Conservation (phyloP, 2,329 filamentous ascomycete genomes). For the Ascosphaera apis region DNA sequence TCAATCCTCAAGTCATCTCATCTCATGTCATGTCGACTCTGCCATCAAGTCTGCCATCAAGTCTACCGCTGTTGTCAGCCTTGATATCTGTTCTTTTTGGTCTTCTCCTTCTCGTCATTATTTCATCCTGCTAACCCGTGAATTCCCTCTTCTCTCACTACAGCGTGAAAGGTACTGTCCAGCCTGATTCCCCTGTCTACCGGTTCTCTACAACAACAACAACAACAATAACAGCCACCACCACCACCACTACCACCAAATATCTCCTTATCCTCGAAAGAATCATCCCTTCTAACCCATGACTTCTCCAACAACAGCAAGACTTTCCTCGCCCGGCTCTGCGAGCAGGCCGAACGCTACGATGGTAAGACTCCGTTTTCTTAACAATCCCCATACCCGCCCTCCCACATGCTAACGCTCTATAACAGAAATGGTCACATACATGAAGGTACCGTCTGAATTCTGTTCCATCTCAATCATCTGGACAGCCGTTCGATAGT, state of each 20-base stretch:
- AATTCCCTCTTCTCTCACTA: conserved; percentile 13
- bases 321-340: conserved; percentile 98
- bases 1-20: too few relatives aligned
- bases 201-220: conserved; percentile 4
- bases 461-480: too few relatives aligned
- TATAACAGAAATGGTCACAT: conserved; percentile 69
- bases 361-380: conserved; percentile 41
- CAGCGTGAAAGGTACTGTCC: conserved; percentile 46
- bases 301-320: conserved; percentile 48
- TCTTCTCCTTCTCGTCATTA: conserved; percentile 4
- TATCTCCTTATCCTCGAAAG: conserved; percentile 19
- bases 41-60: conserved; percentile 13
- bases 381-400: neutral
- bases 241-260: neutral
- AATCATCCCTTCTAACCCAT: too few relatives aligned
- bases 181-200: conserved; percentile 9
- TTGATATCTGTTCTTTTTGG: conserved; percentile 8
- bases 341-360: conserved; percentile 99
- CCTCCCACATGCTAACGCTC: too few relatives aligned
- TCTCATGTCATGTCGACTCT: too few relatives aligned
- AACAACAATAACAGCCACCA: conserved; percentile 5
- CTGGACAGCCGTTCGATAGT: too few relatives aligned
- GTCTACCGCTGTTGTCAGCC: conserved; percentile 6
- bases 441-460: conserved; percentile 99
- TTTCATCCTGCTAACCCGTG: conserved; percentile 14